Base-by-base conservation (phyloP, 768 basidiomycete genomes). In the Tylopilus vinaceipallidus region DNA sequence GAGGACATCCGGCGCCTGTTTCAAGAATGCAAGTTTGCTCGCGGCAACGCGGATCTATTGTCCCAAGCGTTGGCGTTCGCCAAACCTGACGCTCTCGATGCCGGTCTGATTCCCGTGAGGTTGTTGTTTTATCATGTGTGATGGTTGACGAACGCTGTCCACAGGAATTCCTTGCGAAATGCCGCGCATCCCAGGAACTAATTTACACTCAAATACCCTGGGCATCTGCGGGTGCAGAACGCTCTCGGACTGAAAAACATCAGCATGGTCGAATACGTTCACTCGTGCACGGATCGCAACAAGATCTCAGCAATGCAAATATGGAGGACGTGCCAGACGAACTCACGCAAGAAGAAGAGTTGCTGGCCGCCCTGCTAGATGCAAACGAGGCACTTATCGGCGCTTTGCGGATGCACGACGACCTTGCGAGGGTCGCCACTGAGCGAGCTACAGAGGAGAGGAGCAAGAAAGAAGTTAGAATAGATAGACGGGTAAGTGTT, bases 161-260 rank as follows among this genome's bases (percentile, higher is more conserved):
- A 1, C 62, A 95, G 91, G 93, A 95, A 70, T 94, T 93, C 60
- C 81, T 89, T 58, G 60, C 67, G 14, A 89, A 90, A 61, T 93
- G 91, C 63, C 77, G 81, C 26, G 75, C 80, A 3, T 92, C 90
- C 3, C 91, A 92, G 66, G 92, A 93, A 52, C 77, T 94, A 11
- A 82, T 95, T 23, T 85, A 75, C 55, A 83, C 86, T 11, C 93
- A 95, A 68, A 93, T 97, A 58, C 83, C 88, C 7, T 95, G 94
- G 93, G 94, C 94, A 4, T 79, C 83, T 19, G 84, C 91, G 1
- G 80, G 84, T 13, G 92, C 92, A 2, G 86, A 88, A 57, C 81
- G 81, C 39, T 86, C 87, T 8, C 76, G 88, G 29, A 58, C 61
- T 12, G 66, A 55, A 54, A 62, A 11, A 65, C 13, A 29, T 30